Conservation (phyloP, 2,329 filamentous ascomycete species). For the Phoma sp. region DNA sequence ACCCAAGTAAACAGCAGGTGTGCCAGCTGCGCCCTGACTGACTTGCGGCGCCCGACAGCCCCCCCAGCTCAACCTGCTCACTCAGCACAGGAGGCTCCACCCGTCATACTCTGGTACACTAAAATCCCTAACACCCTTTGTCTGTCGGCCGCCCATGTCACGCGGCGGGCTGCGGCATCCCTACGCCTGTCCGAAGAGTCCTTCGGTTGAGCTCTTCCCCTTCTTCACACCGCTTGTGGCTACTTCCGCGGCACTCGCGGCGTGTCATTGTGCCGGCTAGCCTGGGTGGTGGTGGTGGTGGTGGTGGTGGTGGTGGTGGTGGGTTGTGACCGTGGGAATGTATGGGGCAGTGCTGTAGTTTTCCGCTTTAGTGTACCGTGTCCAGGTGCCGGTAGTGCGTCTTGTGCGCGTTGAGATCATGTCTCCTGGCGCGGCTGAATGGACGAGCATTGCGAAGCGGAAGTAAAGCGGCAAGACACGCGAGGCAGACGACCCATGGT, state of each 20-base stretch:
- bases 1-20: too few relatives aligned
- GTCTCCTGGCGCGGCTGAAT: constrained; percentile 3
- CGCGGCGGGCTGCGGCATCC: background rate
- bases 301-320: background rate
- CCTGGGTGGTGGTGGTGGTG: background rate
- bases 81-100: constrained; percentile 13
- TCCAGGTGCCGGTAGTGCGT: too few relatives aligned
- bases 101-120: constrained; percentile 11
- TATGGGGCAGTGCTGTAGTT: background rate
- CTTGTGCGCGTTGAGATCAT: too few relatives aligned
- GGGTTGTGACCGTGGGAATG: background rate
- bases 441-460: constrained; percentile 2
- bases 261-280: constrained; percentile 5
- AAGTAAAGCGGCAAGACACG: constrained; percentile 16
- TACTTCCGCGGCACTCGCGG: constrained; percentile 12
- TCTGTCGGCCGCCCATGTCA: constrained; percentile 6
- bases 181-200: background rate
- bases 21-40: too few relatives aligned
- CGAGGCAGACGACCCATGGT: constrained; percentile 11
- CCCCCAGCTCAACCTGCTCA: background rate
- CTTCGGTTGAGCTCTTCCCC: background rate
- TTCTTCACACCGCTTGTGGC: constrained; percentile 1
- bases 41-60: too few relatives aligned
- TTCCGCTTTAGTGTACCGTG: constrained; percentile 2
- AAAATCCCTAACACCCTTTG: constrained; percentile 14